Evolutionary conservation across 441 rosid genomes (phyloP).

Genomic region (Cnidoscolus chayamansa): DNA sequence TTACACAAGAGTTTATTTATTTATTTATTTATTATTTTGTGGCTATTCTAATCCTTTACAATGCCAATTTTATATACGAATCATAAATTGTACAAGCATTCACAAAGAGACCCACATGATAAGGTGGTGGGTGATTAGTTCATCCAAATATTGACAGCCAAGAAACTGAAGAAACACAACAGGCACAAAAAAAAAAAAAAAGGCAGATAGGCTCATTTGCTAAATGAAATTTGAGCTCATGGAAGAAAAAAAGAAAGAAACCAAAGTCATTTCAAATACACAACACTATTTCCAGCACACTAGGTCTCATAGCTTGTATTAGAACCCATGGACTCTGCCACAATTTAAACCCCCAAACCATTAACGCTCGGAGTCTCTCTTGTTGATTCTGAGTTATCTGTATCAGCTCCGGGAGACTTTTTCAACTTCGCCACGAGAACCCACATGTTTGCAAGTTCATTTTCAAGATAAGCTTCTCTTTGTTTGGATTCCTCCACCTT

Average conservation of each 20-base stretch:
- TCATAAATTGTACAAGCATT: slow-evolving; percentile 10
- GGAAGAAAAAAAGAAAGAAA: no score
- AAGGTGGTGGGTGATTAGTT: slow-evolving; percentile 8
- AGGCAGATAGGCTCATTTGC: slow-evolving; percentile 11
- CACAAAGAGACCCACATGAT: not conserved
- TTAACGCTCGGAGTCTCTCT: slow-evolving; percentile 26
- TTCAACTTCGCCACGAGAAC: slow-evolving; percentile 88
- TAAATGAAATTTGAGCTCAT: no score
- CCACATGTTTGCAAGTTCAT: slow-evolving; percentile 99
- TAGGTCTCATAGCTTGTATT: slow-evolving; percentile 6
- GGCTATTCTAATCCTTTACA: slow-evolving; percentile 6
- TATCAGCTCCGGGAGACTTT: slow-evolving; percentile 53
- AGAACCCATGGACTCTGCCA: not conserved
- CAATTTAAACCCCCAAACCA: slow-evolving; percentile 28
- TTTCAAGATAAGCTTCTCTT: slow-evolving; percentile 93
- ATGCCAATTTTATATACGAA: slow-evolving; percentile 9
- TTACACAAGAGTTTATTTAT: no score
- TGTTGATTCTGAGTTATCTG: slow-evolving; percentile 36
- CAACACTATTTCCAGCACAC: slow-evolving; percentile 27
- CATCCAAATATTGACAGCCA: slow-evolving; percentile 16
- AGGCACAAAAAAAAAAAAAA: not conserved
- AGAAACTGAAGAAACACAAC: not conserved
- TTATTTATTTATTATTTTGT: not conserved
- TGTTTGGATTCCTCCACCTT: slow-evolving; percentile 81
- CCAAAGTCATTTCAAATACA: slow-evolving; percentile 19